These are phyloP conservation scores for Cryptococcus sp. DNA, from an alignment of 1,284 basidiomycete genomes.

Conservation along the genomic window DNA sequence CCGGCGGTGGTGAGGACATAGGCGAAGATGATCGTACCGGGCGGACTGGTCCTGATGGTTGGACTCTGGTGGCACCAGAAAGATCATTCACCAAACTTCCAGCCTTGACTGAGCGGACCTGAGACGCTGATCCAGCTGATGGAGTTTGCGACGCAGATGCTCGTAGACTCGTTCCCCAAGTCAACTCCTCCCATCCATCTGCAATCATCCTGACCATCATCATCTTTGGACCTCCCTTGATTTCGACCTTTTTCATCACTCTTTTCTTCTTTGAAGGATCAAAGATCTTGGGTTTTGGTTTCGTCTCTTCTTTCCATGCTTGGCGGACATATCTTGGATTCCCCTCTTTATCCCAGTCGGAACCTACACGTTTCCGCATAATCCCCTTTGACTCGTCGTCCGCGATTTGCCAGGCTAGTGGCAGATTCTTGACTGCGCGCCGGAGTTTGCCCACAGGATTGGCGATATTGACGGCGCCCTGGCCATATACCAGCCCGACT, in stretches of 20 bases:
- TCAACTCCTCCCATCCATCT: slow-evolving; percentile 22
- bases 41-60: neutral
- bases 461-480: slow-evolving; percentile 6
- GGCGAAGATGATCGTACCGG: neutral
- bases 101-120: neutral
- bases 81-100: neutral
- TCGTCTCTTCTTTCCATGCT: neutral
- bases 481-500: slow-evolving; percentile 29
- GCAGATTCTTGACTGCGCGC: slow-evolving; percentile 6
- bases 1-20: neutral
- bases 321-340: neutral
- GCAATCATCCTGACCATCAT: slow-evolving; percentile 38
- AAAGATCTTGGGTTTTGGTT: neutral
- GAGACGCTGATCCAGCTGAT: neutral
- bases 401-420: slow-evolving; percentile 9
- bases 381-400: slow-evolving; percentile 6
- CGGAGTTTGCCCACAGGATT: slow-evolving; percentile 12
- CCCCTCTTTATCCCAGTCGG: neutral
- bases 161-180: slow-evolving; percentile 5
- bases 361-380: slow-evolving; percentile 5
- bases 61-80: neutral
- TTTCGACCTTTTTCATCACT: neutral
- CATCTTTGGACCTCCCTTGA: slow-evolving; percentile 12
- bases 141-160: neutral
- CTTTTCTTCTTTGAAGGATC: neutral